phyloP scores from a whole-genome alignment of 768 basidiomycete species.

The Serendipita vermifera region DNA sequence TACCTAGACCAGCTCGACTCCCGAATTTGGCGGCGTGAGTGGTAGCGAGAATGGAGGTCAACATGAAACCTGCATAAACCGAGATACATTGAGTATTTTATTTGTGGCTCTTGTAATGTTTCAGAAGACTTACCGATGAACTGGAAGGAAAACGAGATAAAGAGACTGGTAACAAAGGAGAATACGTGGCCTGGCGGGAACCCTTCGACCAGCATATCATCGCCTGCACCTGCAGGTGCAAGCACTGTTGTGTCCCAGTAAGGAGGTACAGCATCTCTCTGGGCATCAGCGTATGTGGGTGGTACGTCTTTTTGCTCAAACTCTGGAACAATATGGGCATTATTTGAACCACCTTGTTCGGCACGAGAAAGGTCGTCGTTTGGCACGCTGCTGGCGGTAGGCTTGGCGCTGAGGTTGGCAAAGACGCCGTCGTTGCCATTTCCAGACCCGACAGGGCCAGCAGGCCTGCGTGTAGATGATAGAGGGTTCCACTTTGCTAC shows the following conservation, averaged over 20 bases:
- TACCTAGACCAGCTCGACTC: constrained; percentile 86
- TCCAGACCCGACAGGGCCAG: constrained; percentile 49
- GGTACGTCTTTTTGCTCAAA: constrained; percentile 70
- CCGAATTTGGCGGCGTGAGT: constrained; percentile 91
- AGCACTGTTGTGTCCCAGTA: constrained; percentile 97
- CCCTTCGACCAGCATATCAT: constrained; percentile 86
- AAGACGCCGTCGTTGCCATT: constrained; percentile 89
- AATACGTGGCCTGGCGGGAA: constrained; percentile 79
- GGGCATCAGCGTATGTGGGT: constrained; percentile 79
- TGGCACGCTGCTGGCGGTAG: constrained; percentile 36
- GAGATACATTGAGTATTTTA: no score
- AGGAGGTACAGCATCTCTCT: constrained; percentile 79
- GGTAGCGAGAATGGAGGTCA: constrained; percentile 35
- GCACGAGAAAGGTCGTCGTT: constrained; percentile 28
- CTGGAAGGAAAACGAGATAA: constrained; percentile 93
- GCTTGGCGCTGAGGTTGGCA: constrained; percentile 87
- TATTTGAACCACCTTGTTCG: constrained; percentile 18
- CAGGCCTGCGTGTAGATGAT: no score
- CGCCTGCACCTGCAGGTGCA: constrained; percentile 52
- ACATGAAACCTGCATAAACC: constrained; percentile 18
- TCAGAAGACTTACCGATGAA: constrained; percentile 59
- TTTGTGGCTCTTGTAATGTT: no score
- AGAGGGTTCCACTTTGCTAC: no score
- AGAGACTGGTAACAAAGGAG: constrained; percentile 62
- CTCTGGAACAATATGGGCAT: constrained; percentile 56